Percentiles rank a stretch among this genome's conserved stretches.
phyloP scores from a whole-genome alignment of 257 asterid species.

The Penstemon barbatus region DNA sequence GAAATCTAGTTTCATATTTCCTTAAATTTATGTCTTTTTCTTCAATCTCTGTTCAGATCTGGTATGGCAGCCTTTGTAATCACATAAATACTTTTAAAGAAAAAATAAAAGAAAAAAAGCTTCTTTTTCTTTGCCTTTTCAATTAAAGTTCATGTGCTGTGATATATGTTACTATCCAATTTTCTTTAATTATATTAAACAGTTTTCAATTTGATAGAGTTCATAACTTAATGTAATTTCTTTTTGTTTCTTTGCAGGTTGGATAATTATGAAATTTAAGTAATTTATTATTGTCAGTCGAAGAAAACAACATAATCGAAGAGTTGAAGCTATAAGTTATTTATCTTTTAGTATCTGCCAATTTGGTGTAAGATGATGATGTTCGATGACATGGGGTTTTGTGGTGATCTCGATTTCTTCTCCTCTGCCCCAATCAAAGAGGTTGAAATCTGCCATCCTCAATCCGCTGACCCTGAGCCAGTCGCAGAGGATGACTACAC shows the following conservation, averaged over 20 bases:
- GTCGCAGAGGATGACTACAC: constrained; percentile 69
- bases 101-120: neutral
- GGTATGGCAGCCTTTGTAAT: constrained; percentile 11
- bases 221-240: neutral
- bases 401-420: constrained; percentile 74
- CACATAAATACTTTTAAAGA: neutral
- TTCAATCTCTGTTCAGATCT: constrained; percentile 30
- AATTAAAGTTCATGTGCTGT: constrained; percentile 36
- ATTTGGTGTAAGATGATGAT: constrained; percentile 54
- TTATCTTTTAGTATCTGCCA: neutral
- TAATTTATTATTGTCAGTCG: neutral
- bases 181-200: neutral
- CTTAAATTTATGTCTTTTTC: neutral
- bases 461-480: constrained; percentile 44
- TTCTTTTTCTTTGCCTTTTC: constrained; percentile 19
- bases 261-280: neutral
- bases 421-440: constrained; percentile 57
- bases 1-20: constrained; percentile 19
- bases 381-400: constrained; percentile 73
- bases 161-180: constrained; percentile 5
- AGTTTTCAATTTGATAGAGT: neutral
- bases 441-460: constrained; percentile 36
- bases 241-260: constrained; percentile 36
- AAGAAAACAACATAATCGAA: neutral
- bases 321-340: constrained; percentile 20